Base-by-base conservation (phyloP, 768 basidiomycete genomes). In the Naganishia friedmannii region DNA sequence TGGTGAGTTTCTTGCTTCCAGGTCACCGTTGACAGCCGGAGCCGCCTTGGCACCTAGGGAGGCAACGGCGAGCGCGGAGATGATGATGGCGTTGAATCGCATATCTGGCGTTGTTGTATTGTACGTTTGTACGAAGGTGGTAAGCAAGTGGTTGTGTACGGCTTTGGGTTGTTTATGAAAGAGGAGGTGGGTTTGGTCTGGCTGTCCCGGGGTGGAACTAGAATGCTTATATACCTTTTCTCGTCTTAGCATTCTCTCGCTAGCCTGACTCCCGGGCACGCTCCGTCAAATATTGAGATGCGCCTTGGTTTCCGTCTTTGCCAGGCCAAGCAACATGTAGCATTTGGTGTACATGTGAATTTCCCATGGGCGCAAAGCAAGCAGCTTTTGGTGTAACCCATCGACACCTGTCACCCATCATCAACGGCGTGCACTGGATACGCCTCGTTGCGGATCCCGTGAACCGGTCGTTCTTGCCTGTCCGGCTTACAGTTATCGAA, bases 11-110 rank as follows among this genome's bases (percentile, higher is more conserved):
- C 21, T 34, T 29, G 54, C 15, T 12, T n/a, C 54, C 54, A 29
- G 10, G 9, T 26, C 21, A 15, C 26, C 54, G 6, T 55, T 29
- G 32, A 7, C 29, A 2, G 54, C 54, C 29, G 54, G 54, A 55
- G 54, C 54, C 3, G 26, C 28, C 54, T 29, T 29, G 54, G 32
- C 54, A 17, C 54, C 54, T 7, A 55, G 28, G 29, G 54, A 55
- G 29, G 54, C 54, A 29, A 55, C 29, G 54, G 54, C 54, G 29
- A 55, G 32, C 2, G 54, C 54, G 28, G 54, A 55, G 29, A 55
- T 55, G 54, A 55, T 55, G 26, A 34, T 34, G 54, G 54, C 54
- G 54, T 17, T 55, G 54, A 55, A 55, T 55, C 54, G 54, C 54
- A 55, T 55, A 55, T 31, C 26, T 37, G 54, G 9, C 6, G 4